Percentiles rank a stretch among this genome's conserved stretches.
Conservation (phyloP, 108 stramenopile species). For the Nitzschia sp. region DNA sequence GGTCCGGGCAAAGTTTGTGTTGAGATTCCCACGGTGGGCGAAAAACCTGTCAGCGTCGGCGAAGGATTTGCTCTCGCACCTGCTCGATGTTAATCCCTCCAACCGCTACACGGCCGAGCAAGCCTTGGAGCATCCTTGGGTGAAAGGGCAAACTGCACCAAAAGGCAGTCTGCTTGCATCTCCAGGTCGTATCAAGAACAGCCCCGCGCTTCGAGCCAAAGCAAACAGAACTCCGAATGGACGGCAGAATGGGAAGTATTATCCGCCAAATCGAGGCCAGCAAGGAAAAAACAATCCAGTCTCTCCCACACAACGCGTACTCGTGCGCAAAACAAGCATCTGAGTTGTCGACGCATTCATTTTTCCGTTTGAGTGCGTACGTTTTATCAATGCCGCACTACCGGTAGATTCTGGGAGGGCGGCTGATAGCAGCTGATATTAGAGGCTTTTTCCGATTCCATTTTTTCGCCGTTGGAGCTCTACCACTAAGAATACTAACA, state of each 20-base stretch:
- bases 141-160: slow-evolving; percentile 75
- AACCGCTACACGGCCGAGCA: slow-evolving; percentile 92
- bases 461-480: not conserved
- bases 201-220: slow-evolving; percentile 45
- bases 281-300: slow-evolving; percentile 17
- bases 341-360: slow-evolving; percentile 2
- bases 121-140: slow-evolving; percentile 96
- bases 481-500: not conserved
- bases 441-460: not conserved
- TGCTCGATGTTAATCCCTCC: slow-evolving; percentile 87
- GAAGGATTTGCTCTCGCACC: slow-evolving; percentile 89
- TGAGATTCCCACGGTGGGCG: slow-evolving; percentile 96
- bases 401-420: not conserved
- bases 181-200: slow-evolving; percentile 74
- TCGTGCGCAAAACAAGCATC: slow-evolving; percentile 42
- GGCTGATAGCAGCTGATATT: not conserved
- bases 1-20: slow-evolving; percentile 78
- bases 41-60: slow-evolving; percentile 86
- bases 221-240: slow-evolving; percentile 28
- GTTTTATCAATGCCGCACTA: too few relatives aligned
- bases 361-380: not conserved
- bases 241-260: slow-evolving; percentile 20
- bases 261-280: slow-evolving; percentile 25
- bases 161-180: slow-evolving; percentile 76
- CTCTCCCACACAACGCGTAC: slow-evolving; percentile 24